phyloP scores from a whole-genome alignment of 2,329 filamentous ascomycete species.

The Dactylellina parvicollis region DNA sequence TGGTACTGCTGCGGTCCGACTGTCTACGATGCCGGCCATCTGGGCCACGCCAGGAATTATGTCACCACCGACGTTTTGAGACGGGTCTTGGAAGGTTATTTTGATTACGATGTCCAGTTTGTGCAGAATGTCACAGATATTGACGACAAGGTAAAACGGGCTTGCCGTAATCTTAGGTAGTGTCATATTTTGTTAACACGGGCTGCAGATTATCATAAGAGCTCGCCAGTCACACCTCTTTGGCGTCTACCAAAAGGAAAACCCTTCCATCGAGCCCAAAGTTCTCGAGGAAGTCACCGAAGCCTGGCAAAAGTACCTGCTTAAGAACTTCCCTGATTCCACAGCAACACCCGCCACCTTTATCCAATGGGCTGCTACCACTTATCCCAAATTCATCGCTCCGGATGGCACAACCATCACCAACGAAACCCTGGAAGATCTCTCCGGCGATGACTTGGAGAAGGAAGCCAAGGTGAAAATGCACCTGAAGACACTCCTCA shows the following conservation, averaged over 20 bases:
- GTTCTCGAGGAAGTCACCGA: conserved; percentile 52
- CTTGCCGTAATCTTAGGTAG: not conserved
- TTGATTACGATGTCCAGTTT: conserved; percentile 82
- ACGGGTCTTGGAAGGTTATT: conserved; percentile 83
- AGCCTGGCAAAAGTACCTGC: conserved; percentile 57
- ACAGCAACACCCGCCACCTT: conserved; percentile 54
- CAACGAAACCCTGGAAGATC: conserved; percentile 42
- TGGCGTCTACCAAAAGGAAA: conserved; percentile 77
- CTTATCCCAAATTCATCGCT: conserved; percentile 38
- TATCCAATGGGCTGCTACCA: conserved; percentile 52
- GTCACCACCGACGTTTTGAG: conserved; percentile 88
- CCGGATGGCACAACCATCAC: conserved; percentile 66
- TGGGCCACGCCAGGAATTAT: conserved; percentile 89
- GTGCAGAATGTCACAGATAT: conserved; percentile 94
- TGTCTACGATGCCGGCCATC: conserved; percentile 81
- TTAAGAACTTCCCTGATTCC: conserved; percentile 54
- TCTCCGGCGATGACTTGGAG: conserved; percentile 64
- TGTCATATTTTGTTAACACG: not conserved
- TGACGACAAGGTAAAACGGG: conserved; percentile 77
- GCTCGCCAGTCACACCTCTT: conserved; percentile 83
- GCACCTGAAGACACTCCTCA: conserved; percentile 75
- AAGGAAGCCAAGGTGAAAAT: conserved; percentile 89
- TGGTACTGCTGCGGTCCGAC: conserved; percentile 95
- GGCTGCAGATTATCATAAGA: conserved; percentile 69
- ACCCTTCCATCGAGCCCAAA: conserved; percentile 64